Percentiles rank a stretch among this genome's conserved stretches.
phyloP scores from a whole-genome alignment of 2,329 filamentous ascomycete species.

The Penicillium sp. region DNA sequence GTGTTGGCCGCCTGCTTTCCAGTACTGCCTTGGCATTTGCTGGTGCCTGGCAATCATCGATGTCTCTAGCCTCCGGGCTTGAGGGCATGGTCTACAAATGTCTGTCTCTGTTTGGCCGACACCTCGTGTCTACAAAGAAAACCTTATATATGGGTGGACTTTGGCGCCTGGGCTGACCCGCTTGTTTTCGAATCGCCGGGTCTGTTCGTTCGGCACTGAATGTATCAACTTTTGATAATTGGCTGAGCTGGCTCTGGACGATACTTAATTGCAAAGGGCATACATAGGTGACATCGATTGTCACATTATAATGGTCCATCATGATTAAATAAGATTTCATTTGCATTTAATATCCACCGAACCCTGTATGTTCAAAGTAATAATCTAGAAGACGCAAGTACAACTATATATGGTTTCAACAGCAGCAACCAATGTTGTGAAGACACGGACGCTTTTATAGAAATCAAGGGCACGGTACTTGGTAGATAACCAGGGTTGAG shows the following conservation, averaged over 20 bases:
- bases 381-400: background rate
- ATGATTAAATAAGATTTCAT: background rate
- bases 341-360: background rate
- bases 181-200: background rate
- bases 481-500: background rate
- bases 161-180: background rate
- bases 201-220: background rate
- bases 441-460: too few species aligned
- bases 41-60: conserved; percentile 8
- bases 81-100: conserved; percentile 6
- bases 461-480: background rate
- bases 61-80: background rate
- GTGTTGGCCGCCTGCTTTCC: conserved; percentile 8
- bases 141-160: background rate
- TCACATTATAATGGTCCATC: background rate
- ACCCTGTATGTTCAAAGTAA: background rate
- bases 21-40: conserved; percentile 4
- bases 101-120: conserved; percentile 13
- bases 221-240: background rate
- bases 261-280: background rate
- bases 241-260: background rate
- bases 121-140: conserved; percentile 15
- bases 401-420: background rate
- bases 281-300: background rate
- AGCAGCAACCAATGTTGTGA: background rate